Evolutionary conservation across 1,284 basidiomycete genomes (phyloP).

Genomic region (Apiotrichum porosum): DNA sequence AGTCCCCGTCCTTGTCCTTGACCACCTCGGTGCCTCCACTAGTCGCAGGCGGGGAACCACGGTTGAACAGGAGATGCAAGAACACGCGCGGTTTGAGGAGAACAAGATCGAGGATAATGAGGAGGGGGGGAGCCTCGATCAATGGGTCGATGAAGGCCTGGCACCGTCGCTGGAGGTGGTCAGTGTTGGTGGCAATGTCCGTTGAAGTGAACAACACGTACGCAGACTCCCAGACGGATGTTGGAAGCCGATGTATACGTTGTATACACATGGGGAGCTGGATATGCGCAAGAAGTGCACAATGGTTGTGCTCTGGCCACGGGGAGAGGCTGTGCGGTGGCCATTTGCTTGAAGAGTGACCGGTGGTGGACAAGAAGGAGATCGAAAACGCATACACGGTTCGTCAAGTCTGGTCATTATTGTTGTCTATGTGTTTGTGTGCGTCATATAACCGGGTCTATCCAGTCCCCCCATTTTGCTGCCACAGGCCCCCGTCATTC

Average conservation of each 20-base stretch:
- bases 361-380: too few relatives aligned
- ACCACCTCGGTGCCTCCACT: constrained; percentile 10
- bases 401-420: too few relatives aligned
- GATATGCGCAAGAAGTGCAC: constrained; percentile 70
- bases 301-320: constrained; percentile 56
- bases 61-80: constrained; percentile 83
- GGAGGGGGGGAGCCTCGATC: constrained; percentile 76
- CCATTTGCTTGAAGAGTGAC: too few relatives aligned
- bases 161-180: constrained; percentile 55
- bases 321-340: too few relatives aligned
- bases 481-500: too few relatives aligned
- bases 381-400: too few relatives aligned
- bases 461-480: too few relatives aligned
- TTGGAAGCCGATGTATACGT: constrained; percentile 78
- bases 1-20: too few relatives aligned
- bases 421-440: too few relatives aligned
- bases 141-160: constrained; percentile 77
- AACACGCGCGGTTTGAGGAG: constrained; percentile 82
- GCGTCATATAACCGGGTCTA: too few relatives aligned
- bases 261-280: constrained; percentile 69
- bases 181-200: constrained; percentile 10
- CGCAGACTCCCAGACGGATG: constrained; percentile 73
- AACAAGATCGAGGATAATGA: constrained; percentile 75
- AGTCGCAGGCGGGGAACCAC: constrained; percentile 58
- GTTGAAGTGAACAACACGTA: constrained; percentile 34